Percentiles rank a stretch among this genome's conserved stretches.
phyloP scores from a whole-genome alignment of 768 basidiomycete species.

The Macrolepiota fuliginosa region DNA sequence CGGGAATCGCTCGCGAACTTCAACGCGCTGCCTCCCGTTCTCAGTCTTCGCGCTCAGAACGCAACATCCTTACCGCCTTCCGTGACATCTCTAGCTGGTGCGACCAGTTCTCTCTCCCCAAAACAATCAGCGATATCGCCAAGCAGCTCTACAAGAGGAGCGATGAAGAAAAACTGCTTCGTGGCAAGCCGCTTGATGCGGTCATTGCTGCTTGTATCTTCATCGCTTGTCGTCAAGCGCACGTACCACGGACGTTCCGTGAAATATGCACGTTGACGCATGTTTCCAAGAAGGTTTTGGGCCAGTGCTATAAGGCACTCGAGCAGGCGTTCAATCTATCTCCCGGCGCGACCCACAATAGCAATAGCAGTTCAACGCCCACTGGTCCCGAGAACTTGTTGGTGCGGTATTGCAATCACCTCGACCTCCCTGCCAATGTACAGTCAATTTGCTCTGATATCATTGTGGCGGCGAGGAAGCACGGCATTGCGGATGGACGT shows the following conservation, averaged over 20 bases:
- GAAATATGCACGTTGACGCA: conserved; percentile 93
- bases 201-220: conserved; percentile 98
- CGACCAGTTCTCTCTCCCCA: conserved; percentile 92
- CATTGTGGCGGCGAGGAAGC: conserved; percentile 73
- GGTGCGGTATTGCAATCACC: conserved; percentile 91
- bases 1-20: conserved; percentile 87
- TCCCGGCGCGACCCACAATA: conserved; percentile 63
- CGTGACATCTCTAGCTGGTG: conserved; percentile 92
- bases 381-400: conserved; percentile 84
- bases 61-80: conserved; percentile 85
- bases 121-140: conserved; percentile 92
- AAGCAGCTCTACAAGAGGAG: conserved; percentile 97
- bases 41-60: conserved; percentile 75
- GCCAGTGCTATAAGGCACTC: conserved; percentile 89
- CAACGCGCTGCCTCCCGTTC: conserved; percentile 89
- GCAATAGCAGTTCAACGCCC: conserved; percentile 40
- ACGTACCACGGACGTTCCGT: conserved; percentile 93
- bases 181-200: conserved; percentile 88
- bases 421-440: conserved; percentile 79
- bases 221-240: conserved; percentile 93
- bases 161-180: conserved; percentile 91
- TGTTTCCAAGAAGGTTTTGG: conserved; percentile 92
- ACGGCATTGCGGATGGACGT: conserved; percentile 90
- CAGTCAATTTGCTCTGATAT: conserved; percentile 84
- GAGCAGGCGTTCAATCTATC: conserved; percentile 87